phyloP scores from a whole-genome alignment of 2,329 filamentous ascomycete genomes.

The Hymenoscyphus occultus region DNA sequence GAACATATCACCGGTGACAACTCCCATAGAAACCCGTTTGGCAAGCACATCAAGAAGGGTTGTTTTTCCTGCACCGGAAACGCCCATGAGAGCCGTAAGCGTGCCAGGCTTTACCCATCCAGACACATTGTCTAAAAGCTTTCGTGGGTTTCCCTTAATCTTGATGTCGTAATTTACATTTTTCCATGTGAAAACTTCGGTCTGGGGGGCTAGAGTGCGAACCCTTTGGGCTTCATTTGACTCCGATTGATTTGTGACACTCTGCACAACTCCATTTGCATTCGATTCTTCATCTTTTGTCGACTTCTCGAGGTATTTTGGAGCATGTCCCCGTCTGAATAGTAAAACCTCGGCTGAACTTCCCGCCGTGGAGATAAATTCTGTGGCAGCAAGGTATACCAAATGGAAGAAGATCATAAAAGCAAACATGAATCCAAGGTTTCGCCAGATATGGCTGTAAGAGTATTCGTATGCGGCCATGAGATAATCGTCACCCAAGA shows the following conservation, averaged over 20 bases:
- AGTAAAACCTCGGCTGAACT: constrained; percentile 75
- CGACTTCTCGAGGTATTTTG: constrained; percentile 41
- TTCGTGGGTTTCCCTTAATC: constrained; percentile 61
- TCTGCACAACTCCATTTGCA: constrained; percentile 11
- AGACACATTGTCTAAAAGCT: constrained; percentile 66
- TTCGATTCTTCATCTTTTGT: constrained; percentile 32
- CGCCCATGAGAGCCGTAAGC: constrained; percentile 67
- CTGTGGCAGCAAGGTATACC: constrained; percentile 62
- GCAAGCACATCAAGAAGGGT: constrained; percentile 81
- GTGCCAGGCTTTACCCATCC: constrained; percentile 74
- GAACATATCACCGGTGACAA: constrained; percentile 79
- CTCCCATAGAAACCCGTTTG: constrained; percentile 79
- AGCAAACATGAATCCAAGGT: constrained; percentile 66
- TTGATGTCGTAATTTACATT: constrained; percentile 70
- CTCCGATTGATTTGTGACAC: constrained; percentile 18
- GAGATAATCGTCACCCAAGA: constrained; percentile 60
- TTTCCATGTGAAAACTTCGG: constrained; percentile 36
- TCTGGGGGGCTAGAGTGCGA: constrained; percentile 31
- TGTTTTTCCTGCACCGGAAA: constrained; percentile 80
- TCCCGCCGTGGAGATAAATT: constrained; percentile 62
- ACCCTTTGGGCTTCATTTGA: constrained; percentile 28
- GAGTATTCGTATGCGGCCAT: constrained; percentile 53
- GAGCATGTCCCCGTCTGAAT: constrained; percentile 60
- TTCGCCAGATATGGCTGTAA: constrained; percentile 38
- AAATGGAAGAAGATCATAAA: constrained; percentile 62